Evolutionary conservation across 768 basidiomycete species (phyloP).

Genomic region (Boletus sensibilis): DNA sequence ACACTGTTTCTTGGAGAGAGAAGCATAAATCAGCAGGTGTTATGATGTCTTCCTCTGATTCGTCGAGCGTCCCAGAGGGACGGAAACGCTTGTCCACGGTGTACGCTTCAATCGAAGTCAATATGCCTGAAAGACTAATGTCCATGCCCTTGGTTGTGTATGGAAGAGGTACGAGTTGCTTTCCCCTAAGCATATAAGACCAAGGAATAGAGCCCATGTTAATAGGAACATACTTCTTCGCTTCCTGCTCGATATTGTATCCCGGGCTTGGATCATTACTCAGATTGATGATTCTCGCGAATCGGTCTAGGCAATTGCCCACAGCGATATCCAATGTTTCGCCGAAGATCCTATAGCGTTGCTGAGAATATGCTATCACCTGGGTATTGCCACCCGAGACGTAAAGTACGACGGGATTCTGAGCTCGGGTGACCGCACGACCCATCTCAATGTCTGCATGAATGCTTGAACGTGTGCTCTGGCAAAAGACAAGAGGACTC

Average conservation of each 20-base stretch:
- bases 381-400: conserved; percentile 99
- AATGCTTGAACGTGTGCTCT: background rate
- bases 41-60: conserved; percentile 61
- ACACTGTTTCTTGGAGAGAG: conserved; percentile 94
- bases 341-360: conserved; percentile 97
- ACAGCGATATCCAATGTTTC: conserved; percentile 99
- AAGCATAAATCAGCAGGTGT: conserved; percentile 97
- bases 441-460: conserved; percentile 96
- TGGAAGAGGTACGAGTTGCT: conserved; percentile 76
- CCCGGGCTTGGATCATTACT: conserved; percentile 96
- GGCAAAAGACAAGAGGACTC: conserved; percentile 29
- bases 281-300: conserved; percentile 90
- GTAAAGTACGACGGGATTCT: conserved; percentile 94
- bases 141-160: conserved; percentile 99
- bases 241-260: conserved; percentile 95
- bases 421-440: conserved; percentile 88
- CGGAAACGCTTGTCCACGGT: conserved; percentile 84
- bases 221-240: conserved; percentile 65
- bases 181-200: conserved; percentile 56
- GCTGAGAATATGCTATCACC: conserved; percentile 97
- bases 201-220: background rate
- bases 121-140: conserved; percentile 89
- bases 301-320: conserved; percentile 96
- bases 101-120: conserved; percentile 85
- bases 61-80: conserved; percentile 38